Evolutionary conservation across 805 yeast genomes (phyloP).

Genomic region (Wickerhamomyces kurtzmanii): DNA sequence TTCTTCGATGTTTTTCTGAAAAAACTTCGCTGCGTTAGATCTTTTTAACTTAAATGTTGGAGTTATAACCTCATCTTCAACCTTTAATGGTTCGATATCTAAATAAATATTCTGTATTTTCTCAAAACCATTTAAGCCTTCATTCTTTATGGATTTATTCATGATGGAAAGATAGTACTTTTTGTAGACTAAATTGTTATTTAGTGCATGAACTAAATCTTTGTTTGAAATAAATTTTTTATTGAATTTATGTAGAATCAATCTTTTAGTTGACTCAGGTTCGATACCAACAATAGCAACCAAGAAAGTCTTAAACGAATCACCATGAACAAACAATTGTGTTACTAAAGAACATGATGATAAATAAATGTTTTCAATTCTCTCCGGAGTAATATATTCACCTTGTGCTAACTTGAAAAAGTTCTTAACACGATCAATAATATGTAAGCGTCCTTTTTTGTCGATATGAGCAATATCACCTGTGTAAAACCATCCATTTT

Average conservation of each 20-base stretch:
- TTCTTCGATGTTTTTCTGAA: constrained; percentile 22
- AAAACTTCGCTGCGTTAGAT: constrained; percentile 27
- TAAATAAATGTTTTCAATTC: constrained; percentile 46
- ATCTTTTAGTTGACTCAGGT: constrained; percentile 16
- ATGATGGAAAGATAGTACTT: no score
- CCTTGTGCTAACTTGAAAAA: constrained; percentile 46
- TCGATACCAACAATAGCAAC: constrained; percentile 50
- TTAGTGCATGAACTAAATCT: constrained; percentile 19
- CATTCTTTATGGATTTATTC: no score
- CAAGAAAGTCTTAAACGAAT: constrained; percentile 36
- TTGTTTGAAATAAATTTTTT: constrained; percentile 12
- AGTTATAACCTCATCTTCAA: constrained; percentile 41
- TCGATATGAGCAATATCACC: constrained; percentile 47
- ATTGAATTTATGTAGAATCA: constrained; percentile 12
- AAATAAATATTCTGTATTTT: constrained; percentile 34
- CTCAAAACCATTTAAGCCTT: constrained; percentile 40
- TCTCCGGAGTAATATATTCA: constrained; percentile 59
- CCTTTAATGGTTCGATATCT: constrained; percentile 37
- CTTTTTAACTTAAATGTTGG: constrained; percentile 43
- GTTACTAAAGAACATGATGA: constrained; percentile 28
- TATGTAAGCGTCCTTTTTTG: constrained; percentile 32
- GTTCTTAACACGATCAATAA: constrained; percentile 47
- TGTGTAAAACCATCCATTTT: constrained; percentile 45
- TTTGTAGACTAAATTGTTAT: no score
- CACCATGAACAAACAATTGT: constrained; percentile 49